Percentiles rank a stretch among this genome's conserved stretches.
Conservation (phyloP, 768 basidiomycete genomes). For the Tricholoma terreum region DNA sequence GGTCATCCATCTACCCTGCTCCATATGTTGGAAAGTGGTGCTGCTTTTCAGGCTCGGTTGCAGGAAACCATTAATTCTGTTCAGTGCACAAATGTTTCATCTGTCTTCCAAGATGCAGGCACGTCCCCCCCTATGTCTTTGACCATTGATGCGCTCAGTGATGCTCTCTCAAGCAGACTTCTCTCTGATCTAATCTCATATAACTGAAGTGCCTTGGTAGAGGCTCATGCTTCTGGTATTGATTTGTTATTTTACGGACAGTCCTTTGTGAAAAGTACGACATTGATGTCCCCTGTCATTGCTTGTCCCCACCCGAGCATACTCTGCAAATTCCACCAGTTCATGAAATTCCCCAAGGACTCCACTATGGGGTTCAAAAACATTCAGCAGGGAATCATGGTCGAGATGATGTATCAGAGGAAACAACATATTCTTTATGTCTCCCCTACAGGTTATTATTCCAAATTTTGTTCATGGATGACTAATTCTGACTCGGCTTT, state of each 20-base stretch:
- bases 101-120: no score
- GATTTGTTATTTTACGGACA: background rate
- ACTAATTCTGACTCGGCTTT: no score
- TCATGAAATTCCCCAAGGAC: background rate
- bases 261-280: no score
- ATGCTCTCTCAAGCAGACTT: background rate
- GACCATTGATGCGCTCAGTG: background rate
- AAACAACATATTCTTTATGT: constrained; percentile 5
- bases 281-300: background rate
- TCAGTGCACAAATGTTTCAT: no score
- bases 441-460: constrained; percentile 2
- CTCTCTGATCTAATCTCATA: background rate
- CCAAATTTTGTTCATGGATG: no score
- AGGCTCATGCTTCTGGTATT: background rate
- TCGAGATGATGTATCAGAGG: no score
- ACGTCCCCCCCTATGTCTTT: no score
- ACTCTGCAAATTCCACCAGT: background rate
- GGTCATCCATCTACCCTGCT: background rate
- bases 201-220: background rate
- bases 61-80: background rate
- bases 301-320: background rate
- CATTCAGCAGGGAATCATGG: constrained; percentile 1
- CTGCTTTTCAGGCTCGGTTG: background rate
- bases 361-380: background rate
- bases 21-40: background rate